Base-by-base conservation (phyloP, 805 yeast species). In the Spathaspora sp. region DNA sequence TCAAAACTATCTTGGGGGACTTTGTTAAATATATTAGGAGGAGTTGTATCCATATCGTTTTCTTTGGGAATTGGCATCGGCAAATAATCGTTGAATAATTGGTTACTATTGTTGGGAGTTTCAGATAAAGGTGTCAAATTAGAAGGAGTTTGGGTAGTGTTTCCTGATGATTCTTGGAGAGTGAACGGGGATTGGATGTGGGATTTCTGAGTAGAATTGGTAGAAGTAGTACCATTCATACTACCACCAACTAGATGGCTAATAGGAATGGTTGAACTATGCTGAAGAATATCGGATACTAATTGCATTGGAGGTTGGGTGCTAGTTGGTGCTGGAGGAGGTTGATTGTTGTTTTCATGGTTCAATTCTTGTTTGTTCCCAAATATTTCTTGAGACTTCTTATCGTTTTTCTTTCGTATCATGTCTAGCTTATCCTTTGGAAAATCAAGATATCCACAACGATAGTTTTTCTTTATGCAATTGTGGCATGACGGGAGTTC, bases 361-460 rank as follows among this genome's bases (percentile, higher is more conserved):
- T 4, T 5, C 26, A 18, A 17, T 18, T 40, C 20, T 42, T 23
- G 45, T 23, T 14, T 42, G 45, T 26, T 4, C 17, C 28, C 28
- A n/a, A 12, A n/a, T 42, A 42, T 3, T 14, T 23, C 28, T 42
- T 20, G 44, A 42, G n/a, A n/a, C 42, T 52, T 61, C 49, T 55
- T 60, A 11, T 65, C 67, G 53, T 72, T 70, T 57, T 73, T 73
- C 47, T 54, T 54, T 17, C 68, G 60, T n/a, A 74, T 62, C 31
- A 61, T 60, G 1, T 68, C 71, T 29, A 74, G 55, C 47, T 62
- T 66, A 39, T 72, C 77, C n/a, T 57, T 53, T 2, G 76, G 67
- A 52, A 71, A 74, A 52, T 73, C 77, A 29, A 72, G 52, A 52
- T 74, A 74, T 1, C 78, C 77, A 59, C 78, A 74, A 7, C 73